Percentiles rank a stretch among this genome's conserved stretches.
phyloP scores from a whole-genome alignment of 805 yeast genomes.

The Saccharomycopsis javanensis region DNA sequence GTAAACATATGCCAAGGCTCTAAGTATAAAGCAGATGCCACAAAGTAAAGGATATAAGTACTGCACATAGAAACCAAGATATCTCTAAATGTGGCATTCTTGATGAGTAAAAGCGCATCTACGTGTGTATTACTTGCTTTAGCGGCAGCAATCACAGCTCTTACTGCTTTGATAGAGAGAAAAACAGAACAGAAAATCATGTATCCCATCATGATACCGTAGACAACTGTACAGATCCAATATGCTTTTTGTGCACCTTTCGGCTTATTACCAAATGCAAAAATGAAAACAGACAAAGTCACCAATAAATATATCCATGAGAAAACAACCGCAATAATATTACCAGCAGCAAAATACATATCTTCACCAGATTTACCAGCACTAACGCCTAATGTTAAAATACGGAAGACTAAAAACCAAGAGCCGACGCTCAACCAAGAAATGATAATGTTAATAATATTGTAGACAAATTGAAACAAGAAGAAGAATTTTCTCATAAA shows the following conservation, averaged over 20 bases:
- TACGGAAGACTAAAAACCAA: slow-evolving; percentile 54
- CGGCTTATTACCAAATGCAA: slow-evolving; percentile 58
- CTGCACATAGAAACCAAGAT: slow-evolving; percentile 50
- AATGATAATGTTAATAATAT: slow-evolving; percentile 41
- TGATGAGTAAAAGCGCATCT: slow-evolving; percentile 40
- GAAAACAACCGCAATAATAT: slow-evolving; percentile 40
- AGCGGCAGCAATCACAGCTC: slow-evolving; percentile 23
- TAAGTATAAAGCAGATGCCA: slow-evolving; percentile 48
- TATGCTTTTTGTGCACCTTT: slow-evolving; percentile 50
- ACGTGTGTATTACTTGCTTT: slow-evolving; percentile 24
- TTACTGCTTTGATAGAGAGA: slow-evolving; percentile 45
- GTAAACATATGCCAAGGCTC: slow-evolving; percentile 63
- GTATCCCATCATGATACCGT: slow-evolving; percentile 52
- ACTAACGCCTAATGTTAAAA: slow-evolving; percentile 44
- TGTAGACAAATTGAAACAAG: slow-evolving; percentile 48
- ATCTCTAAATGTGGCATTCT: slow-evolving; percentile 36
- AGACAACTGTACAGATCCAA: slow-evolving; percentile 41
- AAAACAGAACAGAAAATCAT: slow-evolving; percentile 49
- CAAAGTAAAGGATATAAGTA: slow-evolving; percentile 51
- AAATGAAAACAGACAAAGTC: slow-evolving; percentile 47
- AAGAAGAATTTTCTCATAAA: slow-evolving; percentile 38
- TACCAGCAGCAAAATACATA: slow-evolving; percentile 35
- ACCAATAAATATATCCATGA: slow-evolving; percentile 49
- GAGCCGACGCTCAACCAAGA: slow-evolving; percentile 58
- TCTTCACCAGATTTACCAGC: slow-evolving; percentile 41